Evolutionary conservation across 2,329 filamentous ascomycete species (phyloP).

Genomic region (Talaromyces marneffei): DNA sequence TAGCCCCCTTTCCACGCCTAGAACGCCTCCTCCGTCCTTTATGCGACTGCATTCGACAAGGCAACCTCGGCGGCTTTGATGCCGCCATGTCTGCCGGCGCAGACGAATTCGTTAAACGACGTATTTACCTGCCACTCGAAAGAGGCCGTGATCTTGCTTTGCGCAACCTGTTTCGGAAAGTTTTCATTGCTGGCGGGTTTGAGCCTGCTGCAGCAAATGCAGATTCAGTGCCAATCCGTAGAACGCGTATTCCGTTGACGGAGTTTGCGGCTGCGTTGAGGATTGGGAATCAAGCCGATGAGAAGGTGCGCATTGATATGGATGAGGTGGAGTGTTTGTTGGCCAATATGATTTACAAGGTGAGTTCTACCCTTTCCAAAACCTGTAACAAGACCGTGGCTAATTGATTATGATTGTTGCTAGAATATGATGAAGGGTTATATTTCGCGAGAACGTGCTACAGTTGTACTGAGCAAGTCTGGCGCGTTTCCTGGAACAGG

Average conservation of each 20-base stretch:
- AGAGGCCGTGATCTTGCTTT: slow-evolving; percentile 85
- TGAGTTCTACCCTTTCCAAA: slow-evolving; percentile 39
- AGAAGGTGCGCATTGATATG: slow-evolving; percentile 60
- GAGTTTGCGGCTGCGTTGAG: slow-evolving; percentile 83
- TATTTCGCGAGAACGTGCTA: slow-evolving; percentile 82
- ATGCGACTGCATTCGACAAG: slow-evolving; percentile 69
- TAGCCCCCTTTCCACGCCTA: slow-evolving; percentile 69
- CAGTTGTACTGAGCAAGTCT: slow-evolving; percentile 87
- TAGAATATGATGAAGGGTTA: slow-evolving; percentile 97
- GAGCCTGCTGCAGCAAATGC: slow-evolving; percentile 64
- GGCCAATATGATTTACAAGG: slow-evolving; percentile 98
- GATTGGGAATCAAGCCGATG: slow-evolving; percentile 54
- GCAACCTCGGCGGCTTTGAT: slow-evolving; percentile 80
- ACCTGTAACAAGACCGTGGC: neutral
- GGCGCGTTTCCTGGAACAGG: slow-evolving; percentile 89
- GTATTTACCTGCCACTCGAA: slow-evolving; percentile 92
- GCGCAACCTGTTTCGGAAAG: slow-evolving; percentile 85
- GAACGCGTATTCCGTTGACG: slow-evolving; percentile 71
- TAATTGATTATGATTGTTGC: slow-evolving; percentile 18
- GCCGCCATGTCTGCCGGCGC: slow-evolving; percentile 72
- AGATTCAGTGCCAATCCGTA: slow-evolving; percentile 53
- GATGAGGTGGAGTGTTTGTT: slow-evolving; percentile 95
- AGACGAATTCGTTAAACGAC: slow-evolving; percentile 85
- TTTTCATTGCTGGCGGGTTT: slow-evolving; percentile 78
- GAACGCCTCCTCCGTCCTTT: slow-evolving; percentile 74